These are phyloP conservation scores for Dissophora ornata DNA, from an alignment of 192 early-diverging fungal genomes.

Conservation along the genomic window DNA sequence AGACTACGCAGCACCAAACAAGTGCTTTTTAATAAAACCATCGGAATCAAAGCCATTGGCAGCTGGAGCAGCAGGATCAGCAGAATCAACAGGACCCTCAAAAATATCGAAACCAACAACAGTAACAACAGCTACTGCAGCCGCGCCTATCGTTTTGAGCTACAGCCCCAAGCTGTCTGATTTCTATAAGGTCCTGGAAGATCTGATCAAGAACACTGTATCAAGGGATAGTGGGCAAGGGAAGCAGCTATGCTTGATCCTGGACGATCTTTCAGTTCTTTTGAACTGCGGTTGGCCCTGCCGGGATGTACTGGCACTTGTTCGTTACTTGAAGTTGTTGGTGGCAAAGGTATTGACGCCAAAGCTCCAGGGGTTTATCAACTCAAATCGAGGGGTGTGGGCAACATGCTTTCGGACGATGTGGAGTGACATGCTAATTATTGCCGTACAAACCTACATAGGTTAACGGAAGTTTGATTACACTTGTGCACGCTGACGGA, in stretches of 20 bases:
- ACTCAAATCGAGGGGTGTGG: neutral
- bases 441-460: neutral
- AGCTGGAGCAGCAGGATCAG: conserved; percentile 12
- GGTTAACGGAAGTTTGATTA: conserved; percentile 62
- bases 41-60: conserved; percentile 6
- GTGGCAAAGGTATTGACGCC: conserved; percentile 48
- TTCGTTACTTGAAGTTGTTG: conserved; percentile 57
- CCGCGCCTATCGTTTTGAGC: conserved; percentile 31
- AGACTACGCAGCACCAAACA: conserved; percentile 54
- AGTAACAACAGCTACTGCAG: conserved; percentile 14
- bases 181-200: conserved; percentile 53
- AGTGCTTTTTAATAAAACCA: conserved; percentile 25
- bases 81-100: conserved; percentile 14
- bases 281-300: conserved; percentile 59
- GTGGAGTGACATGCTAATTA: too few species aligned
- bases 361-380: too few species aligned
- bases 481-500: conserved; percentile 65
- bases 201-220: conserved; percentile 38
- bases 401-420: too few species aligned
- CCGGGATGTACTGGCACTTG: conserved; percentile 51
- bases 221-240: conserved; percentile 13
- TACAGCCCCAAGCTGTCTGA: conserved; percentile 35
- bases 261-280: conserved; percentile 67
- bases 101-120: conserved; percentile 42
- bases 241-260: conserved; percentile 57